Evolutionary conservation across 2,329 filamentous ascomycete genomes (phyloP).

Genomic region (Sporothrix euskadiensis): DNA sequence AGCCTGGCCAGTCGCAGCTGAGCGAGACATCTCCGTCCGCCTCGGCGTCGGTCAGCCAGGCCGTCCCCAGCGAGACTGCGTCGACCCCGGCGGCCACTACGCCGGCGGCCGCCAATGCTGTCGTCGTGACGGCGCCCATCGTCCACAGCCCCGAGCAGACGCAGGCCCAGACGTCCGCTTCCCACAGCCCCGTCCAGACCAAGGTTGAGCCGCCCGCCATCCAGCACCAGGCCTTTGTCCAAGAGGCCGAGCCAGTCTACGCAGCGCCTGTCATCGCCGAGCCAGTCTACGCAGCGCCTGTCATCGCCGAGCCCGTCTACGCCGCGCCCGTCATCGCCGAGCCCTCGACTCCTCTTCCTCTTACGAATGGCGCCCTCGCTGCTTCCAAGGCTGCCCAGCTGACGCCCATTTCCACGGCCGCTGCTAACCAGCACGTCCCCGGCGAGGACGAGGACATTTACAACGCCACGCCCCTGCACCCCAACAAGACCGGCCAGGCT

Average conservation of each 20-base stretch:
- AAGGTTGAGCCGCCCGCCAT: background rate
- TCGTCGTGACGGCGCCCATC: background rate
- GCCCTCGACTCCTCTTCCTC: background rate
- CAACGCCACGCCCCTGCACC: constrained; percentile 38
- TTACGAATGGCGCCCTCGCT: background rate
- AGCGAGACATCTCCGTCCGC: background rate
- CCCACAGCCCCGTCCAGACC: background rate
- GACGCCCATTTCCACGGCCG: constrained; percentile 14
- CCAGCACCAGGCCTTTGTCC: constrained; percentile 12
- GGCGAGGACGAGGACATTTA: constrained; percentile 41
- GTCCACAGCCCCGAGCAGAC: background rate
- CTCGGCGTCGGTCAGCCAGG: background rate
- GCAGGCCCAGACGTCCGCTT: background rate
- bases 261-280: background rate
- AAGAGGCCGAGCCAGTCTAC: constrained; percentile 20
- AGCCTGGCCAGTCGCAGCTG: constrained; percentile 20
- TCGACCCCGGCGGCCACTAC: background rate
- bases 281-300: background rate
- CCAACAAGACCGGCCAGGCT: constrained; percentile 12
- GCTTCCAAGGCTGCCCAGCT: background rate
- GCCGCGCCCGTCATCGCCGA: background rate
- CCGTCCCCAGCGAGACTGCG: background rate
- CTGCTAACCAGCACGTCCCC: constrained; percentile 17
- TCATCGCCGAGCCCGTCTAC: constrained; percentile 12
- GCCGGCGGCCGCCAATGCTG: background rate